Evolutionary conservation across 352 stramenopile species (phyloP).

Genomic region (Phytopythium delawarense): DNA sequence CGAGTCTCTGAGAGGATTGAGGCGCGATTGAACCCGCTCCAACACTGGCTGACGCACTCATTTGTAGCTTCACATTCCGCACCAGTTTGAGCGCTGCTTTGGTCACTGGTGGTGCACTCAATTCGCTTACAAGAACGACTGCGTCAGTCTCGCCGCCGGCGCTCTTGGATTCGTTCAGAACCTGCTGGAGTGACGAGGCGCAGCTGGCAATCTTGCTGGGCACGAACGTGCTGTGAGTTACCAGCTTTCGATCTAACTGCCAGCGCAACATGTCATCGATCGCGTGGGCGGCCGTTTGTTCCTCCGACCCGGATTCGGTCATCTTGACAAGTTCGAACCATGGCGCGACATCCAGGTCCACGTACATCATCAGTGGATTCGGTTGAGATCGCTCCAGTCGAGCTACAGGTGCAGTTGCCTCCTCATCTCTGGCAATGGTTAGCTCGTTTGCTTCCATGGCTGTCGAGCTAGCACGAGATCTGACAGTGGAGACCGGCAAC

Average conservation of each 20-base stretch:
- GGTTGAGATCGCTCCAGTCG: not conserved
- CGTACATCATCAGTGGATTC: constrained; percentile 34
- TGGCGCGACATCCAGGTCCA: constrained; percentile 64
- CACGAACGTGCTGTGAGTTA: constrained; percentile 37
- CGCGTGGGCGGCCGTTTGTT: not conserved
- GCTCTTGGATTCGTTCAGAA: constrained; percentile 14
- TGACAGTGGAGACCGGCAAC: not conserved
- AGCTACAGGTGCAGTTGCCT: not conserved
- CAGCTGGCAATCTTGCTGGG: constrained; percentile 29
- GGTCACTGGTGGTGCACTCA: constrained; percentile 46
- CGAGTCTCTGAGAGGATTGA: not conserved
- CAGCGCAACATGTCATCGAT: constrained; percentile 22
- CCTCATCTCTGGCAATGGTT: not conserved
- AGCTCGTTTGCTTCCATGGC: not conserved
- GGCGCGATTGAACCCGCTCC: not conserved
- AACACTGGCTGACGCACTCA: not conserved
- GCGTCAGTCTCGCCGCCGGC: constrained; percentile 9
- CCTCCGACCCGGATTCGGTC: not conserved
- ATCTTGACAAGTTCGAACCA: constrained; percentile 54
- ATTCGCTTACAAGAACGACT: constrained; percentile 47
- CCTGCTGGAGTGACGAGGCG: constrained; percentile 17
- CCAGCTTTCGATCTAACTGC: constrained; percentile 40
- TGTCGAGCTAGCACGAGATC: not conserved
- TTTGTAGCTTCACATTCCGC: not conserved
- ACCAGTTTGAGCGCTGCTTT: constrained; percentile 38